A percentile compares a stretch with the other conserved stretches of the same genome.
Evolutionary conservation across 805 yeast genomes (phyloP).

Genomic region (Candida gorgasii): DNA sequence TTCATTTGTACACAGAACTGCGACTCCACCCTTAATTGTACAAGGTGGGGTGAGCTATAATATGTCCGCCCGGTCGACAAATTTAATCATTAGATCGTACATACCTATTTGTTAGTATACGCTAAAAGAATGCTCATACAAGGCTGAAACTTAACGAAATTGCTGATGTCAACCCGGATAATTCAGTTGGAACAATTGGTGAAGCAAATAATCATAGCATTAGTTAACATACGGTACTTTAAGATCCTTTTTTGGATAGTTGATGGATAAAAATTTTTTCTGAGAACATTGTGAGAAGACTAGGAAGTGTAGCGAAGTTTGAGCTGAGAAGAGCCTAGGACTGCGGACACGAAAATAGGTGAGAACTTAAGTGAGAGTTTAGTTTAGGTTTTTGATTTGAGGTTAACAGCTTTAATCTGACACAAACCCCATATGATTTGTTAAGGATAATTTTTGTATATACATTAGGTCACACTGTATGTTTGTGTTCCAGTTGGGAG

Average conservation of each 20-base stretch:
- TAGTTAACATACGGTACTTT: slow-evolving; percentile 10
- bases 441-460: too few species aligned
- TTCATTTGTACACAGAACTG: slow-evolving; percentile 49
- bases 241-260: slow-evolving; percentile 5
- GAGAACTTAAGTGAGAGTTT: too few species aligned
- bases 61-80: slow-evolving; percentile 57
- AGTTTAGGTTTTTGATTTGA: too few species aligned
- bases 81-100: slow-evolving; percentile 36
- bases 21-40: slow-evolving; percentile 45
- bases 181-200: slow-evolving; percentile 57
- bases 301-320: not conserved
- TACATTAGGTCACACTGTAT: too few species aligned
- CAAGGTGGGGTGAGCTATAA: slow-evolving; percentile 39
- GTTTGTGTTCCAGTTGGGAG: too few species aligned
- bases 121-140: slow-evolving; percentile 41
- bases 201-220: slow-evolving; percentile 49
- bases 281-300: not conserved
- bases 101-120: slow-evolving; percentile 24
- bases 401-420: too few species aligned
- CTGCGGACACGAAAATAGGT: too few species aligned
- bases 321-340: not conserved
- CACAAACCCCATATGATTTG: too few species aligned
- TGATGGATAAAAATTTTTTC: slow-evolving; percentile 2
- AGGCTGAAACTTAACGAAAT: slow-evolving; percentile 55
- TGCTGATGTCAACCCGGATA: slow-evolving; percentile 50